Evolutionary conservation across 441 rosid genomes (phyloP).

Genomic region (Adansonia gregorii): DNA sequence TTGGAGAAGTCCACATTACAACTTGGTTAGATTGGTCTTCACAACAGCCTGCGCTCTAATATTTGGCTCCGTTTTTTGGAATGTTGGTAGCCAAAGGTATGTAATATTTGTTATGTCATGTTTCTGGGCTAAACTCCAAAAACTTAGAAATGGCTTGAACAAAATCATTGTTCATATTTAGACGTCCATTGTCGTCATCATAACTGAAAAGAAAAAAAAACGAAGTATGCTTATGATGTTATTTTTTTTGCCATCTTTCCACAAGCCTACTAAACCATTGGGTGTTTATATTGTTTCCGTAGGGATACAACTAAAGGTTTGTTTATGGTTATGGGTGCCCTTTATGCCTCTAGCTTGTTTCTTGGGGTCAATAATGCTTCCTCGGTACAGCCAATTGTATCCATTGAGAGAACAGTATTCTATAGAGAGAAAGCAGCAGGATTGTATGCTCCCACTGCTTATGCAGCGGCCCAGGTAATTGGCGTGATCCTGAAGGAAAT

Average conservation of each 20-base stretch:
- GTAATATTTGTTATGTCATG: not conserved
- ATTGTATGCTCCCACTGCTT: conserved; percentile 76
- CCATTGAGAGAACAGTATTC: conserved; percentile 85
- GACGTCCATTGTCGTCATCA: not conserved
- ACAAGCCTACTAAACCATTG: not conserved
- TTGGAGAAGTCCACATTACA: conserved; percentile 95
- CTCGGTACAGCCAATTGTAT: conserved; percentile 83
- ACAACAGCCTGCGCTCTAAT: conserved; percentile 67
- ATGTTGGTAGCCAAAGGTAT: conserved; percentile 70
- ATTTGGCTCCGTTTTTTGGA: conserved; percentile 86
- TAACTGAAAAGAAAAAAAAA: not conserved
- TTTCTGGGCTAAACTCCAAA: not conserved
- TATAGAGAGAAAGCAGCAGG: conserved; percentile 95
- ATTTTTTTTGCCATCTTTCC: not conserved
- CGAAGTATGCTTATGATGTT: not conserved
- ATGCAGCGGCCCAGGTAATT: conserved; percentile 77
- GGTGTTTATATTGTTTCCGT: not conserved
- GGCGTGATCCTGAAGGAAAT: not conserved
- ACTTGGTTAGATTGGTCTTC: conserved; percentile 67
- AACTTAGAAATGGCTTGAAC: not conserved
- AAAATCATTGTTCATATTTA: not conserved
- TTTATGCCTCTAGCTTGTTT: conserved; percentile 78
- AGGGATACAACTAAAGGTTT: conserved; percentile 64
- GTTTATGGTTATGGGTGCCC: conserved; percentile 78
- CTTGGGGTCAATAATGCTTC: conserved; percentile 90